Conservation (phyloP, 1,284 basidiomycete species). For the Ceratobasidium sp. region DNA sequence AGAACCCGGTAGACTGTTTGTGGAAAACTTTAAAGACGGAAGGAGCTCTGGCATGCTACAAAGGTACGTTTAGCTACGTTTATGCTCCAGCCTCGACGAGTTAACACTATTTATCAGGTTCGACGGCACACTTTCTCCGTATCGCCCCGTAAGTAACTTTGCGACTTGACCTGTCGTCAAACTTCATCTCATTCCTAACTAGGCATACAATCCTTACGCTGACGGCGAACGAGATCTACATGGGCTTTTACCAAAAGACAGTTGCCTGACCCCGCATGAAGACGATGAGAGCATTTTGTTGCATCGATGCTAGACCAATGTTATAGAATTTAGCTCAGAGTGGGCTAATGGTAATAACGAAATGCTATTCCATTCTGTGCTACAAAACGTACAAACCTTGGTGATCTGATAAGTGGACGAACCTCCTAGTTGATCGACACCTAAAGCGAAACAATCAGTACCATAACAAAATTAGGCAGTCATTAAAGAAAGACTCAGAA, state of each 20-base stretch:
- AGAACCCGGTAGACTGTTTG: slow-evolving; percentile 93
- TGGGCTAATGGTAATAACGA: not conserved
- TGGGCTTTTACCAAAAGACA: slow-evolving; percentile 74
- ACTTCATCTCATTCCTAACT: slow-evolving; percentile 53
- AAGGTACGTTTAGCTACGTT: slow-evolving; percentile 66
- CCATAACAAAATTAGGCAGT: not conserved
- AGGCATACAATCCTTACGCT: slow-evolving; percentile 80
- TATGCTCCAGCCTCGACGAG: not conserved
- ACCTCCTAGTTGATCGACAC: not conserved
- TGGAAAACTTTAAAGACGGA: slow-evolving; percentile 96
- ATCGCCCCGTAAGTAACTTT: slow-evolving; percentile 84
- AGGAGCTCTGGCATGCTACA: slow-evolving; percentile 92
- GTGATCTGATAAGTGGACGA: not conserved
- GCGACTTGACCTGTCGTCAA: not conserved
- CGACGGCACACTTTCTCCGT: slow-evolving; percentile 90
- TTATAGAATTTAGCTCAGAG: not conserved
- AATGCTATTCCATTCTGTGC: no score
- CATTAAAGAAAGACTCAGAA: slow-evolving; percentile 59
- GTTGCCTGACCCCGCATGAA: not conserved
- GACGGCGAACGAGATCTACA: slow-evolving; percentile 87
- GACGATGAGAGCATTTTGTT: not conserved
- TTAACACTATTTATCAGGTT: slow-evolving; percentile 65
- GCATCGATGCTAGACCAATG: not conserved
- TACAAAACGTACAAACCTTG: no score
- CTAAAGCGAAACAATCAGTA: not conserved